A percentile compares a stretch with the other conserved stretches of the same genome.
Conservation (phyloP, 2,329 filamentous ascomycete species). For the Pseudogymnoascus sp. region DNA sequence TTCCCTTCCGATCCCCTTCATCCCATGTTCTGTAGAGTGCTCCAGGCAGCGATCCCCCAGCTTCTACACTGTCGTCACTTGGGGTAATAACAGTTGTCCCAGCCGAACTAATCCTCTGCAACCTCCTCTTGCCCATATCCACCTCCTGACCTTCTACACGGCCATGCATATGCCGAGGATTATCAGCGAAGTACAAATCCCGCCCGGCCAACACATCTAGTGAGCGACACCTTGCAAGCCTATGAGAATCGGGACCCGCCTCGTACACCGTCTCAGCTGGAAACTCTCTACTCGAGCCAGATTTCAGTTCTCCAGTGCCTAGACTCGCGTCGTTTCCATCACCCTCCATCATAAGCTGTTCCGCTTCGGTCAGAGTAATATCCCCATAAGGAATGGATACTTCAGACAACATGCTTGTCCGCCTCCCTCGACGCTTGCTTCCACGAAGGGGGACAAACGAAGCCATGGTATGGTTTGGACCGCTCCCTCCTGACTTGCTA, state of each 20-base stretch:
- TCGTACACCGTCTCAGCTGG: not conserved
- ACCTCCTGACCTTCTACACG: not conserved
- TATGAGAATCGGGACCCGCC: not conserved
- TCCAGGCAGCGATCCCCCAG: constrained; percentile 22
- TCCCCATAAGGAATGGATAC: constrained; percentile 21
- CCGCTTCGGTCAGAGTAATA: not conserved
- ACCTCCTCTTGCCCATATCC: constrained; percentile 9
- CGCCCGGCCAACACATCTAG: not conserved
- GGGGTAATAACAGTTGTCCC: constrained; percentile 26
- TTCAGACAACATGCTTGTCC: constrained; percentile 25
- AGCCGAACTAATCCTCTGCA: constrained; percentile 22
- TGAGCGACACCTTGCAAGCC: not conserved
- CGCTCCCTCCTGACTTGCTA: not conserved
- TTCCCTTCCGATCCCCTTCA: constrained; percentile 11
- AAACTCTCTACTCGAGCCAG: not conserved
- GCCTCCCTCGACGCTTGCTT: constrained; percentile 11
- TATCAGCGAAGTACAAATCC: not conserved
- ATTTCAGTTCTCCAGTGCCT: not conserved
- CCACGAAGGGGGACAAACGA: constrained; percentile 14
- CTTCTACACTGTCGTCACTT: constrained; percentile 22
- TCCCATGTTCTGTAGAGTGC: not conserved
- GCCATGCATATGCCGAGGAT: not conserved
- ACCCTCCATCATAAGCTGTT: not conserved
- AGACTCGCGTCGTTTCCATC: not conserved
- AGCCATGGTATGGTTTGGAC: not conserved